Base-by-base conservation (phyloP, 2,329 filamentous ascomycete genomes). In the Phaeosphaeria sp. region DNA sequence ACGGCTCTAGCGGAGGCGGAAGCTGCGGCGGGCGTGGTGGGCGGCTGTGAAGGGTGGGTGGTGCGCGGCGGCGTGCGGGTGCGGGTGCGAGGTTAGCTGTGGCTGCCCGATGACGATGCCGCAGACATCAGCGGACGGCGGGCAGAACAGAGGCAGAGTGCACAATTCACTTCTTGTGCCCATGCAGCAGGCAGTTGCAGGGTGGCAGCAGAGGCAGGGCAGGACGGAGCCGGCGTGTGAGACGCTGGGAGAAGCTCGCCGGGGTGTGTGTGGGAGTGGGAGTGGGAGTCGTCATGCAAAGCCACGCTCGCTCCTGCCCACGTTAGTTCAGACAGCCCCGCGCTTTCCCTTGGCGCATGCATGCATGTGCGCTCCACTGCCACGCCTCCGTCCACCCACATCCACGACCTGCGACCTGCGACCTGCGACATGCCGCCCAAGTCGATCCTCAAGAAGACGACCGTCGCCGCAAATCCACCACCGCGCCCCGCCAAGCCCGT, bases 381-480 rank as follows among this genome's bases (percentile, higher is more conserved):
- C n/a, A n/a, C n/a, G n/a, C n/a, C n/a, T n/a, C 47, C 43, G 33
- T 51, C 50, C 11, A 44, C 30, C 30, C 6, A 36, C 30, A 11
- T 36, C n/a, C n/a, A n/a, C n/a, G n/a, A n/a, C n/a, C n/a, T n/a
- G n/a, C n/a, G n/a, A 22, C 22, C 17, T 20, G 30, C 20, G 36
- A 36, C 49, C 10, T 53, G 56, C 53, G 58, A 50, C 55, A 78
- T 78, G 73, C 68, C 75, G 51, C 79, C 78, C 56, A 81, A 79
- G 64, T 80, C 80, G 36, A 82, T 82, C 21, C 71, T 82, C 33
- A 82, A 82, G 66, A 80, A 77, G 56, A 53, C 59, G 43, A 13
- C 50, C 1, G 62, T 64, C 41, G 52, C 68, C 49, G 54, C 69
- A 53, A 59, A 63, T 47, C 46, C 60, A 18, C 60, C 72, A 11